These are phyloP conservation scores for Arthroderma uncinatum DNA, from an alignment of 2,329 filamentous ascomycete genomes.

Conservation along the genomic window DNA sequence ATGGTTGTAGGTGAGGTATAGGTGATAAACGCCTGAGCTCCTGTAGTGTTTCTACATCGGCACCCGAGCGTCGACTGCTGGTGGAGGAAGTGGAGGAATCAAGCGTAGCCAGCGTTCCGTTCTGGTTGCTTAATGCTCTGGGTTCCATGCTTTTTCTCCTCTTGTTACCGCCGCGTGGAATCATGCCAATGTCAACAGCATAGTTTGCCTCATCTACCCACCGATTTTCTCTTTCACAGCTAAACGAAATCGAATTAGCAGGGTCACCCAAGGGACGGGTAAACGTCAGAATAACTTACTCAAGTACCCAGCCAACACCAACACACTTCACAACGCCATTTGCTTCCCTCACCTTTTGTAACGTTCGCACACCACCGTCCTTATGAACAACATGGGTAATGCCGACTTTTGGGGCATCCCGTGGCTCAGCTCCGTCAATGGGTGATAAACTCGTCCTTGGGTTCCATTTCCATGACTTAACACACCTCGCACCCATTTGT, in stretches of 20 bases:
- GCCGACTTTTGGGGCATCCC: constrained; percentile 45
- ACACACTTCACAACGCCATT: constrained; percentile 72
- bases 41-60: constrained; percentile 23
- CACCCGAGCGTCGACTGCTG: constrained; percentile 22
- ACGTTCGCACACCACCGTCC: constrained; percentile 66
- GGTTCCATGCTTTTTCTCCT: constrained; percentile 76
- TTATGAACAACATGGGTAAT: constrained; percentile 89
- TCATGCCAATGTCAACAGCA: constrained; percentile 53
- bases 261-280: background rate
- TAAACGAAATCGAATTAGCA: constrained; percentile 24
- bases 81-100: constrained; percentile 21
- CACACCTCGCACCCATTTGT: constrained; percentile 70
- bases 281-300: constrained; percentile 48
- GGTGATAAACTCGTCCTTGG: constrained; percentile 38
- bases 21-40: constrained; percentile 28
- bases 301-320: constrained; percentile 76
- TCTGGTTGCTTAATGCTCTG: constrained; percentile 55
- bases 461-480: constrained; percentile 67
- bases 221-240: constrained; percentile 62
- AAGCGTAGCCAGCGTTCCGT: constrained; percentile 47
- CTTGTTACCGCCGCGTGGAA: constrained; percentile 59
- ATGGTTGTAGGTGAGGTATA: constrained; percentile 17
- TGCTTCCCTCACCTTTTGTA: constrained; percentile 62
- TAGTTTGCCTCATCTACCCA: constrained; percentile 67
- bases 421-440: constrained; percentile 23